Evolutionary conservation across 1,284 basidiomycete genomes (phyloP).

Genomic region (Fomitiporia mediterranea): DNA sequence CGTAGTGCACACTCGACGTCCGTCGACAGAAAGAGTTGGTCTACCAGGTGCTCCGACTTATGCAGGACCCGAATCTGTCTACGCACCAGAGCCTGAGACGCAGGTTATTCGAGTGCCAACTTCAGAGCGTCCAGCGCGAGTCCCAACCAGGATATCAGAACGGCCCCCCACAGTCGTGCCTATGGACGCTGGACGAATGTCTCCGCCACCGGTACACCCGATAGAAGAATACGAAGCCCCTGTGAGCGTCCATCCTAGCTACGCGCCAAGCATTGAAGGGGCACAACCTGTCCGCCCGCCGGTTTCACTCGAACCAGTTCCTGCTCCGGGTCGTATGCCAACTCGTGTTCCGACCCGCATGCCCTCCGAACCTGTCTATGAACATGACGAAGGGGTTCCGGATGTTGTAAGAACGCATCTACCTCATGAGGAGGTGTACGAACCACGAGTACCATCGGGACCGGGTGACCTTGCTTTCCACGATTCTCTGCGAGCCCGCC

Average conservation of each 20-base stretch:
- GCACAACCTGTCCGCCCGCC: slow-evolving; percentile 1
- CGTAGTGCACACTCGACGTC: not conserved
- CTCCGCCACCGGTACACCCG: not conserved
- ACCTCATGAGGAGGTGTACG: not conserved
- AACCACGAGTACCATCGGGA: slow-evolving; percentile 25
- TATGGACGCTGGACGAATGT: not conserved
- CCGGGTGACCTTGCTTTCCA: slow-evolving; percentile 36
- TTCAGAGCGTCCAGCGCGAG: not conserved
- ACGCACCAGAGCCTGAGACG: not conserved
- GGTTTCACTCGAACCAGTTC: too few species aligned
- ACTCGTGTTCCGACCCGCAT: not conserved
- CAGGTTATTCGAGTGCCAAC: slow-evolving; percentile 1
- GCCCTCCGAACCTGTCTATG: not conserved
- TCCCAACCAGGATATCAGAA: not conserved
- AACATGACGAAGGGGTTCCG: slow-evolving; percentile 5
- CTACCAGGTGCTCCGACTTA: not conserved
- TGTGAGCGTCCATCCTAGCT: not conserved
- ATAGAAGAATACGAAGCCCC: not conserved
- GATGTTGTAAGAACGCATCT: not conserved
- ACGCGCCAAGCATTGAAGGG: slow-evolving; percentile 2
- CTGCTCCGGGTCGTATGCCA: not conserved
- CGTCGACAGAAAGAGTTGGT: not conserved
- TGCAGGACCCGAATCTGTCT: not conserved
- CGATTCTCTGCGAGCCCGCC: slow-evolving; percentile 48
- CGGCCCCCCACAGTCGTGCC: not conserved